Conservation (phyloP, 176 grass and related monocot genomes). For the Olyra latifolia region DNA sequence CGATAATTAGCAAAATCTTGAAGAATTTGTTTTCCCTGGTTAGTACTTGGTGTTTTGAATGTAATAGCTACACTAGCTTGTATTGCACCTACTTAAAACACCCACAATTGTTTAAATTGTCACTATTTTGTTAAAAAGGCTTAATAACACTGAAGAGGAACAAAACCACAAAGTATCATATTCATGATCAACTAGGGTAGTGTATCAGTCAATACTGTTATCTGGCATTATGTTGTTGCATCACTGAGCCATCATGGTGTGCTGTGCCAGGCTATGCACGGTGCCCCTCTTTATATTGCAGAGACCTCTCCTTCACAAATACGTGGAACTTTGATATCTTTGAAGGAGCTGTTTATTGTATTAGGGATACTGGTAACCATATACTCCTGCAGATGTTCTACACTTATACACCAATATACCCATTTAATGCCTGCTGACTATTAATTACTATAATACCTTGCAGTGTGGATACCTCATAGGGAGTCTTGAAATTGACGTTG, state of each 20-base stretch:
- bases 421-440: slow-evolving; percentile 24
- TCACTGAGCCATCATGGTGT: slow-evolving; percentile 31
- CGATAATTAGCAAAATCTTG: too few relatives aligned
- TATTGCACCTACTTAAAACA: slow-evolving; percentile 2
- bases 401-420: neutral
- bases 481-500: slow-evolving; percentile 66
- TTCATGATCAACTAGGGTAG: neutral
- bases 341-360: slow-evolving; percentile 97
- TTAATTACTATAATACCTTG: slow-evolving; percentile 35
- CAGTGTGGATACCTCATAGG: slow-evolving; percentile 85
- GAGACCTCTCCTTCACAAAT: slow-evolving; percentile 88
- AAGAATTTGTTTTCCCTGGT: too few relatives aligned
- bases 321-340: slow-evolving; percentile 97
- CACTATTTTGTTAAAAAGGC: slow-evolving; percentile 5
- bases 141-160: slow-evolving; percentile 1
- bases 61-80: neutral
- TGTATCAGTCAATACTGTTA: neutral
- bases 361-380: slow-evolving; percentile 85
- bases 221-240: neutral
- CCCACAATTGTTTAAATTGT: neutral
- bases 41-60: neutral
- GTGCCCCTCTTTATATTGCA: slow-evolving; percentile 92
- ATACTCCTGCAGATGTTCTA: neutral
- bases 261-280: slow-evolving; percentile 88
- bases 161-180: slow-evolving; percentile 21